Conservation (phyloP, 164 flowering plant genomes). For the Malania oleifera region DNA sequence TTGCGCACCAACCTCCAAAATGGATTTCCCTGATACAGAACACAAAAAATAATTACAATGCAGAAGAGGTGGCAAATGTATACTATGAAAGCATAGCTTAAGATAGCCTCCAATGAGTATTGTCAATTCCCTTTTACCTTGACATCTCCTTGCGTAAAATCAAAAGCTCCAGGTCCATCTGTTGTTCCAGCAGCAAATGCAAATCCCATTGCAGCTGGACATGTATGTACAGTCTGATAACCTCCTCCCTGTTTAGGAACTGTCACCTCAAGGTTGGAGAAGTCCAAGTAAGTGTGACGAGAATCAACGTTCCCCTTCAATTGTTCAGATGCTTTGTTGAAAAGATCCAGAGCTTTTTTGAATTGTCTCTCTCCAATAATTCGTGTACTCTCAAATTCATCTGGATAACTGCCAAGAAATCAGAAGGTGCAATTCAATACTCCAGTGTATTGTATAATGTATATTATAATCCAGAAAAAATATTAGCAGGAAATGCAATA, state of each 20-base stretch:
- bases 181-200: constrained; percentile 99
- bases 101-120: neutral
- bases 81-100: neutral
- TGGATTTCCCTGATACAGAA: constrained; percentile 70
- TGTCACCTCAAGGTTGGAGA: constrained; percentile 78
- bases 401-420: constrained; percentile 63
- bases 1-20: constrained; percentile 87
- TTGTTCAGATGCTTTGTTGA: constrained; percentile 71
- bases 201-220: constrained; percentile 99
- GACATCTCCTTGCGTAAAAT: constrained; percentile 94
- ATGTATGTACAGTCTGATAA: constrained; percentile 62
- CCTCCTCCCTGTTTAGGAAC: constrained; percentile 55
- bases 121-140: constrained; percentile 31
- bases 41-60: neutral
- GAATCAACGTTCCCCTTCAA: constrained; percentile 76
- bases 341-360: constrained; percentile 72
- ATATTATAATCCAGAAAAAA: constrained; percentile 1
- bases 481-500: neutral
- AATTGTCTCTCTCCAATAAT: constrained; percentile 91
- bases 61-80: neutral
- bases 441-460: neutral
- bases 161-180: constrained; percentile 99
- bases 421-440: neutral
- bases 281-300: constrained; percentile 70
- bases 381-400: constrained; percentile 97